Base-by-base conservation (phyloP, 2,329 filamentous ascomycete species). In the Trichoderma aggressivum region DNA sequence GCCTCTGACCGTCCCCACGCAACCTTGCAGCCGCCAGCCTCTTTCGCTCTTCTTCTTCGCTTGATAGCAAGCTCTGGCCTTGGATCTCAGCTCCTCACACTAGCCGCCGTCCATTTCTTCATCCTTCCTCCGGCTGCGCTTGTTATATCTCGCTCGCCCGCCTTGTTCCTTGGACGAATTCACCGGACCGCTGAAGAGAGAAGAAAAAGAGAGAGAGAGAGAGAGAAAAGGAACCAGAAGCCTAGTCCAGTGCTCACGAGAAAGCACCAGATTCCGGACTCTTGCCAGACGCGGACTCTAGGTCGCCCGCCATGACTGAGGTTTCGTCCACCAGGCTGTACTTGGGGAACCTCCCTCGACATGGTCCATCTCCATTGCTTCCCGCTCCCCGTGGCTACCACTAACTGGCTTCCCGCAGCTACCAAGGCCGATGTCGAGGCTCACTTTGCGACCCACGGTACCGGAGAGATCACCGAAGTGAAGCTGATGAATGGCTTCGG, bases 401-500 rank as follows among this genome's bases (percentile, higher is more conserved):
- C 85, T 88, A 81, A 87, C 84, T 79, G 75, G 79, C 63, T 79
- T 78, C 81, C 79, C 81, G 81, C 85, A 97, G 94, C 93, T 85
- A 98, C 94, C 84, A 98, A 98, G 87, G 90, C 93, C 83, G 95
- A 99, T 82, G 92, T 99, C 82, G 94, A 98, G 85, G 90, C 91
- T 78, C 95, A 98, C 84, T 99, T 99, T 85, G 91, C 91, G 82
- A 94, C 91, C 79, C 94, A 98, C 90, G 96, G 95, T 81, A 95
- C 94, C 77, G 96, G 96, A 82, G 94, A 97, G 82, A 98, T 99
- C 81, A 96, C 92, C 76, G 96, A 99, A 86, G 95, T 99, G 86
- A 99, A 99, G 87, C 90, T 99, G 75, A 99, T 99, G 96, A 98
- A 97, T 81, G 96, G 96, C 79, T 99, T 99, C 81, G 96, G 96